Evolutionary conservation across 176 grass and related monocot genomes (phyloP), one percentile per base, ranked within the genome.

Genomic region (Carex cristatella): DNA sequence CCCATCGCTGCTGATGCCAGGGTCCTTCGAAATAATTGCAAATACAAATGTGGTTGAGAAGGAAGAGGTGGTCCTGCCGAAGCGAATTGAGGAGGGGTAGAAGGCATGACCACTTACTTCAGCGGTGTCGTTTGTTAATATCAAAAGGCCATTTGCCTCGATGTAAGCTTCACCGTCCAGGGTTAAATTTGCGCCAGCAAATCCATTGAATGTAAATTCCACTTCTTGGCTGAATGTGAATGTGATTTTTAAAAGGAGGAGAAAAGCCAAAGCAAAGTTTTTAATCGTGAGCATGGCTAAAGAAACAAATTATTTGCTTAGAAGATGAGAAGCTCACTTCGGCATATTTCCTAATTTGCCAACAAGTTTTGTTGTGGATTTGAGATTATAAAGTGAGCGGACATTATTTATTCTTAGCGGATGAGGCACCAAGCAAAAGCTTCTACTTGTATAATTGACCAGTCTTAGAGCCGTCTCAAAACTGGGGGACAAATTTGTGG

Each of bases 1-100:
- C 51, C 94, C 94, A 54, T 93, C 87, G 82, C 88, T 86, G 49
- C 94, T 84, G 12, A 91, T 63, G 32, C 87, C 86, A n/a, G 68
- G 3, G 58, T 91, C 88, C 0, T 85, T 4, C 0, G 91, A 65
- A n/a, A 93, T 68, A 76, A 93, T 90, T 56, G 80, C 37, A 38
- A 38, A 38, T 38, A 38, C 37, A 38, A 38, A 38, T 38, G 37
- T 38, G 37, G 37, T 38, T 48, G 94, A 97, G 86, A 97, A 97
- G 84, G 94, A 97, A 60, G 87, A 84, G 72, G 87, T 71, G 18
- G 5, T 46, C 14, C 37, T 61, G 37, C 44, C 73, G 83, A 92
- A 84, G 19, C 10, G 61, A 28, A 96, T 40, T 37, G 79, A 69
- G 30, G 81, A n/a, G 3, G 84, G 91, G 56, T 91, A 86, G 12